These are phyloP conservation scores for Dillenia suffruticosa DNA, from an alignment of 164 flowering plant species.

Conservation along the genomic window DNA sequence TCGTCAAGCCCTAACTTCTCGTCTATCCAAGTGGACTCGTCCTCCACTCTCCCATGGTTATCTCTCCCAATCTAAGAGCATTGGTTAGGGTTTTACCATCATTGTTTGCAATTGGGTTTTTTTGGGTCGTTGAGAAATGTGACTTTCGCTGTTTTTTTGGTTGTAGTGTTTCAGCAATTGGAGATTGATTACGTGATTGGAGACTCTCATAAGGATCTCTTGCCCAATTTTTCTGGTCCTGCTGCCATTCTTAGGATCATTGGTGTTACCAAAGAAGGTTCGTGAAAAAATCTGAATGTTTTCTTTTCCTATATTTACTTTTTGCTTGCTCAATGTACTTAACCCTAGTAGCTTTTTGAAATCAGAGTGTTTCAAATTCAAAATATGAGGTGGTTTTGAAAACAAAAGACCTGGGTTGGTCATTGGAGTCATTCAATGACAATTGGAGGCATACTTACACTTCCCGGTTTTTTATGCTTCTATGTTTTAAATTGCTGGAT, in stretches of 20 bases:
- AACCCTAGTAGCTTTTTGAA: too few relatives aligned
- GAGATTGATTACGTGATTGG: conserved; percentile 96
- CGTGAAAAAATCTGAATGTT: background rate
- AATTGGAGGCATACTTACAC: too few relatives aligned
- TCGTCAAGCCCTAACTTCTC: conserved; percentile 46
- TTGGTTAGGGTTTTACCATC: conserved; percentile 30
- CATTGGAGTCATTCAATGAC: too few relatives aligned
- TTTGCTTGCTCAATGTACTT: background rate
- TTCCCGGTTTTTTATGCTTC: too few relatives aligned
- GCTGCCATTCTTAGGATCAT: conserved; percentile 89
- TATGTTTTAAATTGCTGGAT: too few relatives aligned
- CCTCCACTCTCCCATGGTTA: conserved; percentile 56
- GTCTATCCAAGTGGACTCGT: conserved; percentile 73
- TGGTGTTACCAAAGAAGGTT: conserved; percentile 96
- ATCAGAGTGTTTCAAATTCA: too few relatives aligned
- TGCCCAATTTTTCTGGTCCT: conserved; percentile 60
- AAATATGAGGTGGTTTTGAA: too few relatives aligned
- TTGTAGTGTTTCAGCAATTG: conserved; percentile 85
- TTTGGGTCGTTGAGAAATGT: background rate
- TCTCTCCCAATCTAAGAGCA: conserved; percentile 38
- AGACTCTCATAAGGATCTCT: conserved; percentile 53
- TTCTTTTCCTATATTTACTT: background rate
- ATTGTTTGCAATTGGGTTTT: conserved; percentile 8
- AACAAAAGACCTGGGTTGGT: too few relatives aligned
- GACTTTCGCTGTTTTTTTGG: background rate